Evolutionary conservation across 1,284 basidiomycete species (phyloP).

Genomic region (Singerocomus inundabilis): DNA sequence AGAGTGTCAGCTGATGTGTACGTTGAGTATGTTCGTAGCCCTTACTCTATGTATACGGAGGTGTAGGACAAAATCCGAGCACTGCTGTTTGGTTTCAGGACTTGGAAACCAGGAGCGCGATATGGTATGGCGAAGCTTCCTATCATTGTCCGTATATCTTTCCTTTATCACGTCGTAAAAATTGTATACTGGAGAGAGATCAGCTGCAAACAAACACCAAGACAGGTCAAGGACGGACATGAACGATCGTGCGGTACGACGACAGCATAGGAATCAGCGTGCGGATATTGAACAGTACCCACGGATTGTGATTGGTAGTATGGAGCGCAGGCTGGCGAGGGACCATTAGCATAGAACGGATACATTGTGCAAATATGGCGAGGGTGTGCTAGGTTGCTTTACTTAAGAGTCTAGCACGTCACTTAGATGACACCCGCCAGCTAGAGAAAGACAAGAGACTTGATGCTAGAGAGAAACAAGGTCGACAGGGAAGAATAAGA

Average conservation of each 20-base stretch:
- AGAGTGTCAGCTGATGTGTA: conserved; percentile 6
- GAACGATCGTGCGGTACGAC: background rate
- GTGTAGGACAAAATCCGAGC: conserved; percentile 6
- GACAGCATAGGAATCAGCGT: background rate
- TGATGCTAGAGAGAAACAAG: background rate
- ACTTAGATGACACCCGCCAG: background rate
- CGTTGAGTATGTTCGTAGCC: background rate
- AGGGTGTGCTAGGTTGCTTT: conserved; percentile 5
- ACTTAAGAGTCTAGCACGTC: conserved; percentile 2
- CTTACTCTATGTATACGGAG: conserved; percentile 27
- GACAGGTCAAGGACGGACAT: conserved; percentile 12
- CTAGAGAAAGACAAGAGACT: background rate
- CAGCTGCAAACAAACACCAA: background rate
- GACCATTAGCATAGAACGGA: background rate
- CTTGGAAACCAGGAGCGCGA: background rate
- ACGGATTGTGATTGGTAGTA: background rate
- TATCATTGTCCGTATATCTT: background rate
- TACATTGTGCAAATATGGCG: conserved; percentile 5
- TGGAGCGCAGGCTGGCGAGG: background rate
- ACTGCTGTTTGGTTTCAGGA: conserved; percentile 2
- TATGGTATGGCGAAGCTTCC: conserved; percentile 9
- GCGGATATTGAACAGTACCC: background rate
- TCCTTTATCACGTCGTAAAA: conserved; percentile 10
- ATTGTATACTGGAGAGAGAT: conserved; percentile 8
- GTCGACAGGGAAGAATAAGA: conserved; percentile 14